Evolutionary conservation across 495 filamentous ascomycete species (phyloP), one percentile per base, ranked within the genome.

Genomic region (Lentithecium fluviatile): DNA sequence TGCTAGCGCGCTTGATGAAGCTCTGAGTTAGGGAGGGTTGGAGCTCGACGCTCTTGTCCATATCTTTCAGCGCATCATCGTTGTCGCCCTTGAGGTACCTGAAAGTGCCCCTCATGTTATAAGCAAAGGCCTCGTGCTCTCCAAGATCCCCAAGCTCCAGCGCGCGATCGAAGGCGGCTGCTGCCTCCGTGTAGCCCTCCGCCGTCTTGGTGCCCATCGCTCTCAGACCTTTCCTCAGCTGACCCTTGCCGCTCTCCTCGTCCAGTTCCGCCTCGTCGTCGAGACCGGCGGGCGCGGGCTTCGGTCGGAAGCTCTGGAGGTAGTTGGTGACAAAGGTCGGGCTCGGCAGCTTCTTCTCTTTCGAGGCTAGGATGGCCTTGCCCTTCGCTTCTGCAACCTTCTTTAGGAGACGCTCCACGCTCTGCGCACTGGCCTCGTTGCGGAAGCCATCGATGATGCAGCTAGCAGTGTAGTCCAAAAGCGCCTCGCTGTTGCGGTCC

Each of bases 401-500:
- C 83, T 97, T 97, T 56, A 99, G 78, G 66, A 99, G 74, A 49
- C 91, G 80, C 79, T 99, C 94, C 6, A 99, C 91, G 20, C 90
- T 85, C 70, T 92, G 83, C 15, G 93, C 91, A 69, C 88, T 94
- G 51, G 80, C 76, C 65, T 96, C 88, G 74, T 94, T 97, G 71
- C 85, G 83, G 80, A 99, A 99, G 47, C 84, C 85, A 76, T 97
- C 95, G 73, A 99, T 96, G 68, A 99, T 99, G 77, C 94, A 99
- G 79, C 91, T 96, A 40, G 95, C 95, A 17, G 94, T 99, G 75
- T 91, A 97, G 74, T 99, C 94, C 29, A 99, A 82, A 20, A 99
- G 85, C 46, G 94, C 95, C 68, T 96, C 91, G 78, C 91, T 95
- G 79, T 86, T 96, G 71, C 87, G 88, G 51, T 84, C 85, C 5